These are phyloP conservation scores for Sphagnum contortum DNA, from an alignment of 225 moss, liverwort and hornwort species.

Conservation along the genomic window DNA sequence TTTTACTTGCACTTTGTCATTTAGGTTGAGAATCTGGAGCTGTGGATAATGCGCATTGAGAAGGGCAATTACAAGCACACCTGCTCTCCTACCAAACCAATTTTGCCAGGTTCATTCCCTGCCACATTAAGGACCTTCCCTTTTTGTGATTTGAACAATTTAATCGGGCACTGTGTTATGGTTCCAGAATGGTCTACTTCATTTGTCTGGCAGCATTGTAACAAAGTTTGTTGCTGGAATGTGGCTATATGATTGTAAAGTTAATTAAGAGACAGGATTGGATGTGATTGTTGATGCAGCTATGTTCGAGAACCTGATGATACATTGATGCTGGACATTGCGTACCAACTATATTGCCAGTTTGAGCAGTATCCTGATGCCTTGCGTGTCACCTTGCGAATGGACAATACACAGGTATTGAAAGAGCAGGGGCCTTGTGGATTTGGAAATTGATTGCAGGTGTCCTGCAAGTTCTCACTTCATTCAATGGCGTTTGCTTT, in stretches of 20 bases:
- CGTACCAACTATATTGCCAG: constrained; percentile 85
- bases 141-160: neutral
- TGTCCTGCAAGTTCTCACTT: no score
- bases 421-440: no score
- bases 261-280: neutral
- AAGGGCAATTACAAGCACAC: constrained; percentile 87
- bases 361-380: constrained; percentile 91
- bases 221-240: no score
- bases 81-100: constrained; percentile 91
- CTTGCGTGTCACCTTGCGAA: constrained; percentile 78
- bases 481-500: no score
- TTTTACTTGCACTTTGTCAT: no score
- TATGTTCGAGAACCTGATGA: constrained; percentile 97
- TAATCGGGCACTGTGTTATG: no score
- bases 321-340: constrained; percentile 74
- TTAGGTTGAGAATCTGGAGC: constrained; percentile 83
- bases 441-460: no score
- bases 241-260: no score
- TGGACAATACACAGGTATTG: constrained; percentile 86
- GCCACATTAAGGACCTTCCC: neutral
- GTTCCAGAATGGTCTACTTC: no score
- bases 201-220: no score
- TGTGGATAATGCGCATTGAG: constrained; percentile 81
- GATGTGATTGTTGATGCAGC: constrained; percentile 37
- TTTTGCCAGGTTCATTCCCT: constrained; percentile 92